phyloP scores from a whole-genome alignment of 345 rosid species.

The Brassica nigra region DNA sequence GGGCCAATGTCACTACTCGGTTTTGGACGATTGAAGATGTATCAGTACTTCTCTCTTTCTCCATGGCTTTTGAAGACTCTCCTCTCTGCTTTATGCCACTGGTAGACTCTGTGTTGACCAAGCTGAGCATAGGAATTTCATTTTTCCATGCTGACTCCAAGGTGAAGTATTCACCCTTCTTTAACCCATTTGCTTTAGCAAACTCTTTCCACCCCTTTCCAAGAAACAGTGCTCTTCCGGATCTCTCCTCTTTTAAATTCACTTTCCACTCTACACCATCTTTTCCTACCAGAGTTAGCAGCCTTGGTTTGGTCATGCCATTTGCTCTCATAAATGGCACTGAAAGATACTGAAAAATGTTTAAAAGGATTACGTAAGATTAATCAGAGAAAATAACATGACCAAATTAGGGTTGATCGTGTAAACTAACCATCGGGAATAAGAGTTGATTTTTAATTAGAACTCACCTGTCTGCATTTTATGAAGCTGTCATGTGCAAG shows the following conservation, averaged over 20 bases:
- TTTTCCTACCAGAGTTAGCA: neutral
- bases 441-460: slow-evolving; percentile 1
- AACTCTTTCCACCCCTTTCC: neutral
- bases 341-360: slow-evolving; percentile 4
- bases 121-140: neutral
- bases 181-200: neutral
- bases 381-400: neutral
- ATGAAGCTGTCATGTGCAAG: neutral
- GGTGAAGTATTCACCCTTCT: neutral
- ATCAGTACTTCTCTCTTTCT: neutral
- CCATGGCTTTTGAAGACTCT: neutral
- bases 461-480: neutral
- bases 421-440: neutral
- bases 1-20: neutral
- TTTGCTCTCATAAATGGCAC: neutral
- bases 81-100: neutral
- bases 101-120: neutral
- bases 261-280: neutral
- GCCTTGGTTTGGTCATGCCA: neutral
- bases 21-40: neutral
- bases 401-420: neutral
- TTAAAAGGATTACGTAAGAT: neutral
- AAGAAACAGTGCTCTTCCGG: neutral
- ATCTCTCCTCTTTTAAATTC: neutral
- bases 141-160: neutral